These are phyloP conservation scores for Epichloe brachyelytri DNA, from an alignment of 2,329 filamentous ascomycete species.

Conservation along the genomic window DNA sequence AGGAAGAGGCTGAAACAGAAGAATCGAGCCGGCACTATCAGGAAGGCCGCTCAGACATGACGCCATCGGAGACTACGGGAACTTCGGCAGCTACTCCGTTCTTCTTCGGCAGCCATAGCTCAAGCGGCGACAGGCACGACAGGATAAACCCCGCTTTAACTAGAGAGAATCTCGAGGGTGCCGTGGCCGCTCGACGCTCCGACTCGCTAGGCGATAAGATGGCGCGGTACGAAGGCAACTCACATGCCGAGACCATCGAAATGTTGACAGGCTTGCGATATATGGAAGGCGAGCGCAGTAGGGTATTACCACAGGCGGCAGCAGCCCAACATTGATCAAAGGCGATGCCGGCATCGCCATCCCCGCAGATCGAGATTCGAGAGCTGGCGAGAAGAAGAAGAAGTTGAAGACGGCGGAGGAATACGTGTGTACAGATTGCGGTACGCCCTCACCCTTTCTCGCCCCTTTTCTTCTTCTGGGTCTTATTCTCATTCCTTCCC, in stretches of 20 bases:
- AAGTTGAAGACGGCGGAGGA: conserved; percentile 75
- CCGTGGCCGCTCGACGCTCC: conserved; percentile 47
- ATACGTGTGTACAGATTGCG: conserved; percentile 92
- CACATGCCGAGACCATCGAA: conserved; percentile 78
- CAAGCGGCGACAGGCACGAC: conserved; percentile 26
- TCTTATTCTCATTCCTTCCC: no score
- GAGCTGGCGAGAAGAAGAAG: conserved; percentile 69
- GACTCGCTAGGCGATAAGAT: conserved; percentile 79
- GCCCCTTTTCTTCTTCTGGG: neutral
- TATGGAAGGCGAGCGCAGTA: conserved; percentile 75
- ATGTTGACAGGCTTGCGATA: conserved; percentile 85
- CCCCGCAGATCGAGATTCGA: conserved; percentile 61
- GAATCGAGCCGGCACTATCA: conserved; percentile 50
- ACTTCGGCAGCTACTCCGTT: conserved; percentile 19
- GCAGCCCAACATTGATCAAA: conserved; percentile 67
- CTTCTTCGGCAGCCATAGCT: conserved; percentile 18
- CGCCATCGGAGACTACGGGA: conserved; percentile 33
- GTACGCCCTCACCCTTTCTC: conserved; percentile 28
- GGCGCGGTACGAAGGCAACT: conserved; percentile 64
- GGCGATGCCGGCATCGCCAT: conserved; percentile 82
- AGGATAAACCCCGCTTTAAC: conserved; percentile 62
- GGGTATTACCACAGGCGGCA: conserved; percentile 80
- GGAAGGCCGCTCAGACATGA: conserved; percentile 41
- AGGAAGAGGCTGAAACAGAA: conserved; percentile 71
- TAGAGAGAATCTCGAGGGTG: conserved; percentile 66